Base-by-base conservation (phyloP, 805 yeast species). In the Lipomyces sp. region DNA sequence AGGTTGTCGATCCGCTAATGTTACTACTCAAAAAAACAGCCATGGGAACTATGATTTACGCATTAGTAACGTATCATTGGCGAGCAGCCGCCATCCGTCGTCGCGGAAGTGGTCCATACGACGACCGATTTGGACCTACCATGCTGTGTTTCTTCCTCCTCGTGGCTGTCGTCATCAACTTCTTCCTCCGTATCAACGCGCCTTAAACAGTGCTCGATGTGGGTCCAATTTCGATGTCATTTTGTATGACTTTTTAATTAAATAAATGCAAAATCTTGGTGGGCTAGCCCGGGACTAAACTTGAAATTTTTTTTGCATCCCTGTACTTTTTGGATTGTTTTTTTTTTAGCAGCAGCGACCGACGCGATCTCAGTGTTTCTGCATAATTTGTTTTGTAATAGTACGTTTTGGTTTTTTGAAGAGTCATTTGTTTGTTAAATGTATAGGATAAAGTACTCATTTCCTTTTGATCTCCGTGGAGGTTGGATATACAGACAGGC, bases 51-150 rank as follows among this genome's bases (percentile, higher is more conserved):
- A 95, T 95, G 99, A 84, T 89, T 2, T 95, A 95, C 75, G 99
- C 99, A 1, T 84, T 95, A 69, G 85, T 92, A 58, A 95, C 98
- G 11, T 95, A 95, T 79, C 99, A 95, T 80, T 96, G 99, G 99
- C 90, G 99, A 83, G 99, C 99, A 1, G 92, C 93, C 77, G 99
- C 99, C 66, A 95, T 95, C 73, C 88, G 99, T 79, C 85, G 94
- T 80, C 88, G 98, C 80, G 99, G 99, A 53, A 87, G 97, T 13
- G 99, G 99, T 58, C 99, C 99, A n/a, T 95, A 95, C 77, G 99
- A 95, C 76, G 99, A 95, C 80, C 87, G 99, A 77, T 89, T 95
- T 73, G 99, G 99, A 56, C 99, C 99, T 57, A 96, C 99, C 15
- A 88, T 94, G 90, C 85, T 95, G 74, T 95, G 99, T 81, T 84